Evolutionary conservation across 805 yeast species (phyloP).

Genomic region (Lachancea sp.): DNA sequence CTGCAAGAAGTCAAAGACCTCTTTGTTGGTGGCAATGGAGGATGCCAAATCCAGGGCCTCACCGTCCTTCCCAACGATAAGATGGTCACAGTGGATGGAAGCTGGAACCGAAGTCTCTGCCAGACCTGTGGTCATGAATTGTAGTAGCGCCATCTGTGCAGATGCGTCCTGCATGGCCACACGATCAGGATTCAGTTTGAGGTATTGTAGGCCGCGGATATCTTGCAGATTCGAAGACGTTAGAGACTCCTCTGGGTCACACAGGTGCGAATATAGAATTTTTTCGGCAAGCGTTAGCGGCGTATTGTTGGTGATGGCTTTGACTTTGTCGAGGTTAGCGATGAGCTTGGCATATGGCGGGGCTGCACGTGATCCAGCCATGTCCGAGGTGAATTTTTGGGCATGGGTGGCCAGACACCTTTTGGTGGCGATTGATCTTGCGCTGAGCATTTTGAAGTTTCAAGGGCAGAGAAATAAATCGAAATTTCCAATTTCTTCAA

Average conservation of each 20-base stretch:
- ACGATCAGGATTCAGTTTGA: conserved; percentile 92
- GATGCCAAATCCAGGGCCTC: conserved; percentile 76
- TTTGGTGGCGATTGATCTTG: conserved; percentile 14
- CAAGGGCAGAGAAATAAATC: too few relatives aligned
- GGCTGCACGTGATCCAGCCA: conserved; percentile 40
- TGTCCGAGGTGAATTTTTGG: conserved; percentile 7
- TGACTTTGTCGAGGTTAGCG: conserved; percentile 55
- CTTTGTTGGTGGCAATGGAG: conserved; percentile 82
- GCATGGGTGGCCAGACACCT: conserved; percentile 22
- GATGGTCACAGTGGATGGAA: conserved; percentile 96
- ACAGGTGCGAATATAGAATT: conserved; percentile 86
- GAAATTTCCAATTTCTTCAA: too few relatives aligned
- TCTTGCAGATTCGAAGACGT: conserved; percentile 45
- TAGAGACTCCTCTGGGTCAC: conserved; percentile 78
- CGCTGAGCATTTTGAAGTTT: conserved; percentile 20
- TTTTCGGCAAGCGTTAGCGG: conserved; percentile 95
- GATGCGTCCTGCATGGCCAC: conserved; percentile 99
- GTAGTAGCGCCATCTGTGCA: conserved; percentile 97
- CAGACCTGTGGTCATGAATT: conserved; percentile 96
- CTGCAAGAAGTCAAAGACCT: conserved; percentile 90
- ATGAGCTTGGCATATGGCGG: conserved; percentile 85
- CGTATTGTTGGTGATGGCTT: conserved; percentile 53
- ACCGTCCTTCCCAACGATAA: conserved; percentile 93
- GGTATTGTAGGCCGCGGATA: conserved; percentile 80
- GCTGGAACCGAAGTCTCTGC: conserved; percentile 84